Evolutionary conservation across 139 green algal genomes (phyloP), one percentile per base, ranked within the genome.

Genomic region (Volvox reticuliferus): DNA sequence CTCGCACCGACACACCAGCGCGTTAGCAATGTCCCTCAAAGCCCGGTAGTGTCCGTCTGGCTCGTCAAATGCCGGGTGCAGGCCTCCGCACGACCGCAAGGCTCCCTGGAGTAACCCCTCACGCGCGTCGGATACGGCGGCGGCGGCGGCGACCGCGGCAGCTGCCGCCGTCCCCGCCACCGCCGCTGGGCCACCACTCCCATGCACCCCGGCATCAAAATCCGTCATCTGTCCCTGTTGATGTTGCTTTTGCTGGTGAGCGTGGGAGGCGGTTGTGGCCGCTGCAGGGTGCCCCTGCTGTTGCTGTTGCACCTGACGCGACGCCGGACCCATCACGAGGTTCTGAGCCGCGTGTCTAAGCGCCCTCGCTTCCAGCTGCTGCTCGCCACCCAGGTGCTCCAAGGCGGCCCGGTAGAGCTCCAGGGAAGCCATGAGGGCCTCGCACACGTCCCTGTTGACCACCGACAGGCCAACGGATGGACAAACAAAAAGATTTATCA

Each of bases 1-100:
- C 30, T 16, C 30, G 9, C 71, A 79, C 75, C 75, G 32, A 75
- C 85, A 68, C 82, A 96, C 88, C 80, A 97, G 68, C 0, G 91
- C 95, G 61, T 97, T 94, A 1, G 91, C 93, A 2, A 98, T 93
- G 1, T 92, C 80, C 12, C 83, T 67, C 26, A 97, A 73, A 36
- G 95, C 91, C 89, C 55, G 44, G 91, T 95, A 94, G 69, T 95
- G 93, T 1, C 93, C 91, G 30, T 95, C 93, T 16, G 93, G 93
- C 28, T 90, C 75, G 37, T 91, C 89, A 37, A 97, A 95, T 0
- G 95, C 96, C 0, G 95, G 94, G 92, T 98, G 96, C 92, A 98
- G 91, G 76, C 94, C 50, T 12, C 81, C 79, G 1, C 16, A 20
- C 20, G n/a, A 9, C 65, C 35, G 67, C 37, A 92, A 67, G 2